These are phyloP conservation scores for Verbena officinalis DNA, from an alignment of 257 asterid genomes.

Conservation along the genomic window DNA sequence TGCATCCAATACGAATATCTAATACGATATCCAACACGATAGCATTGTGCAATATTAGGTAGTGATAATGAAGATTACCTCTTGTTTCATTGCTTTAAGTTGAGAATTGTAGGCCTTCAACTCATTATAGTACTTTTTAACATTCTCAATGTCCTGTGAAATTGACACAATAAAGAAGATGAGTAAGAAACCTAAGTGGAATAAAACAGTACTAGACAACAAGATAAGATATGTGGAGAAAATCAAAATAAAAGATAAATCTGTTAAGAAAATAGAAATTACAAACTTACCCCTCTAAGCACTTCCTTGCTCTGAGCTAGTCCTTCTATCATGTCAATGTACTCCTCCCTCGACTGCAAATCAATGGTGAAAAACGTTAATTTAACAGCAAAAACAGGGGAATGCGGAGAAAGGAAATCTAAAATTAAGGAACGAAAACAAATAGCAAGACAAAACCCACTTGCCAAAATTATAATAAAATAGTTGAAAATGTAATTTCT, in stretches of 20 bases:
- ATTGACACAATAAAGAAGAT: not conserved
- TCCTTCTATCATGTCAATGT: slow-evolving; percentile 31
- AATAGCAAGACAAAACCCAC: not conserved
- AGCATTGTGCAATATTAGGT: too few relatives aligned
- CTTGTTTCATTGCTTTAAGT: slow-evolving; percentile 39
- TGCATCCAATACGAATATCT: too few relatives aligned
- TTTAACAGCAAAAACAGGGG: slow-evolving; percentile 16
- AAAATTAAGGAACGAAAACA: slow-evolving; percentile 21
- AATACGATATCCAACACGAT: too few relatives aligned
- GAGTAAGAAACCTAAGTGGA: not conserved
- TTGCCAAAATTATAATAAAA: not conserved
- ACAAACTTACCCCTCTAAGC: slow-evolving; percentile 51
- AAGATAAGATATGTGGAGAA: slow-evolving; percentile 18
- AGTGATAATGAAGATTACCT: slow-evolving; percentile 32
- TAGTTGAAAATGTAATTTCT: not conserved
- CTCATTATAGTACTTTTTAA: slow-evolving; percentile 29
- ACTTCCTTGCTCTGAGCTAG: slow-evolving; percentile 34
- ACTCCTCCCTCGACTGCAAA: slow-evolving; percentile 53
- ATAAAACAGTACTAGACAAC: not conserved
- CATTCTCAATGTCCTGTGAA: slow-evolving; percentile 49
- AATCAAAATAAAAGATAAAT: not conserved
- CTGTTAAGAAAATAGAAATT: not conserved
- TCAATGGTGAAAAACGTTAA: not conserved
- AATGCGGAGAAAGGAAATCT: not conserved
- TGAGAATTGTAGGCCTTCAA: slow-evolving; percentile 40